Percentiles rank a stretch among this genome's conserved stretches.
These are phyloP conservation scores for Hymenoscyphus repandus DNA, from an alignment of 2,329 filamentous ascomycete genomes.

Conservation along the genomic window DNA sequence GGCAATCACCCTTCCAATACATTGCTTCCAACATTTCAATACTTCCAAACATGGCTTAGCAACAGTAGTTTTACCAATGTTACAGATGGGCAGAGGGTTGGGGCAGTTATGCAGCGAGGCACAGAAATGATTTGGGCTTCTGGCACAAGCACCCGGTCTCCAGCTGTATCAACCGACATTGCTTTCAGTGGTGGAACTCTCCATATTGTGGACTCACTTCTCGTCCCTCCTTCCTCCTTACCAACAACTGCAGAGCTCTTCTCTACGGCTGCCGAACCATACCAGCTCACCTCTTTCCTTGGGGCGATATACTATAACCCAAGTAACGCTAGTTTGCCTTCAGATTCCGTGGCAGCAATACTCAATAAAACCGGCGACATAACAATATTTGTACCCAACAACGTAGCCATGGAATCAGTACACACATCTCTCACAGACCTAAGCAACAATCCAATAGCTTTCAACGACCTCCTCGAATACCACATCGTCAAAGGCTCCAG, in stretches of 20 bases:
- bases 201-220: slow-evolving; percentile 44
- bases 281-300: slow-evolving; percentile 32
- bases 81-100: slow-evolving; percentile 41
- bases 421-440: slow-evolving; percentile 24
- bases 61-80: slow-evolving; percentile 40
- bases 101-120: slow-evolving; percentile 7
- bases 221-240: slow-evolving; percentile 40
- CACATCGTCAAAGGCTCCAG: slow-evolving; percentile 27
- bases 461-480: slow-evolving; percentile 28
- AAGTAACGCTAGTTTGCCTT: slow-evolving; percentile 1
- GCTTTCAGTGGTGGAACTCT: slow-evolving; percentile 41
- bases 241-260: slow-evolving; percentile 25
- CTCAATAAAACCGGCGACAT: slow-evolving; percentile 42
- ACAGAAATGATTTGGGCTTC: slow-evolving; percentile 5
- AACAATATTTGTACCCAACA: slow-evolving; percentile 37
- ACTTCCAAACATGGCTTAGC: slow-evolving; percentile 38
- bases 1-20: slow-evolving; percentile 13
- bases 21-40: slow-evolving; percentile 32
- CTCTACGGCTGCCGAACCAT: slow-evolving; percentile 9
- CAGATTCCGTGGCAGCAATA: slow-evolving; percentile 27
- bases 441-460: slow-evolving; percentile 16
- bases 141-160: slow-evolving; percentile 6
- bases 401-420: slow-evolving; percentile 27
- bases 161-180: slow-evolving; percentile 32
- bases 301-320: slow-evolving; percentile 24